Evolutionary conservation across 2,329 filamentous ascomycete genomes (phyloP), one percentile per base, ranked within the genome.

Genomic region (Nigrograna mackinnonii): DNA sequence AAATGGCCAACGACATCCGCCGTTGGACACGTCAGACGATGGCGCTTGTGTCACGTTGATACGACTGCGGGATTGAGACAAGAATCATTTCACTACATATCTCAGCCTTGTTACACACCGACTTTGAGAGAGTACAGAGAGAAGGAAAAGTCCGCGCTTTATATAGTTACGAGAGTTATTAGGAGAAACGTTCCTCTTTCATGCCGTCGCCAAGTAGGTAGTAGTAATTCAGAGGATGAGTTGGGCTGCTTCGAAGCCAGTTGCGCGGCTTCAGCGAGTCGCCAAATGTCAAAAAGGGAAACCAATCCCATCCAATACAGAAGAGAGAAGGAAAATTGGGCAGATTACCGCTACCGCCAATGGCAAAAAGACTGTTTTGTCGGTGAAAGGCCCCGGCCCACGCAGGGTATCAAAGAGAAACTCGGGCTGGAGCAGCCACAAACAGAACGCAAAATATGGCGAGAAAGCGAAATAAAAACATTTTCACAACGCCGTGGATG

Each of bases 401-500:
- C 37, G 49, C 49, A 47, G 49, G 48, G 49, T 49, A 49, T 44
- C 43, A 37, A 39, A 40, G 30, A 31, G 26, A 37, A 34, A 35
- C 24, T 32, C 6, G 19, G 30, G 35, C 19, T 37, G 33, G 54
- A 51, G 55, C 53, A 57, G 57, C 57, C 62, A 65, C 57, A 56
- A 57, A 53, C 48, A 48, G 42, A 55, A 51, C 51, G 47, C 52
- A 50, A 58, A 46, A 39, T 39, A 35, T 49, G 41, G 35, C 22
- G 37, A 45, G 51, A 54, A 46, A 45, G 44, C 46, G 47, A 50
- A 55, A 51, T 32, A 57, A 54, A 57, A 54, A 49, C 44, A 62
- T 64, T 62, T 64, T 60, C 58, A 60, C 59, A 68, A 68, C 62
- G 62, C 64, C 64, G 57, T 59, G 51, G 51, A 64, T 54, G 56